Conservation (phyloP, 2,329 filamentous ascomycete species). For the Colletotrichum sublineola region DNA sequence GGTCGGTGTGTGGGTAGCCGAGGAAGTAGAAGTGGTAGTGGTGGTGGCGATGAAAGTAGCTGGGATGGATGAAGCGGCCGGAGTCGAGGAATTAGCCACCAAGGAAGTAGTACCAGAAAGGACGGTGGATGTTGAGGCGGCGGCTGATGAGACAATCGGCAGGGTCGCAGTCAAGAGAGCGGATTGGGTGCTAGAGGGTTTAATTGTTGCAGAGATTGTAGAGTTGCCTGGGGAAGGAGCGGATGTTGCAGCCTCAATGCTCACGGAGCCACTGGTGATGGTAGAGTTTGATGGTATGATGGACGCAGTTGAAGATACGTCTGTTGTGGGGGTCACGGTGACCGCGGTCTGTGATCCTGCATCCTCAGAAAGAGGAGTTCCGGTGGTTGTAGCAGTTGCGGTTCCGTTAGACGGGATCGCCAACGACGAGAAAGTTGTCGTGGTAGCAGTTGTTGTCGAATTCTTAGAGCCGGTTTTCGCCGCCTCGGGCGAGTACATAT, state of each 20-base stretch:
- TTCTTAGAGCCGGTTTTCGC: neutral
- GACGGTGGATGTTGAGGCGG: neutral
- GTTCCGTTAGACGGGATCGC: conserved; percentile 4
- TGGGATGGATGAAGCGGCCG: neutral
- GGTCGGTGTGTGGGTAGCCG: conserved; percentile 44
- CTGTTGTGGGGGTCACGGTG: neutral
- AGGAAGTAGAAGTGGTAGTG: conserved; percentile 6
- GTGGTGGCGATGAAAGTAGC: neutral
- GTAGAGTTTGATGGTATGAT: conserved; percentile 8
- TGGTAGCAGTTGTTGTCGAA: neutral
- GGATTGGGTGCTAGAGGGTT: neutral
- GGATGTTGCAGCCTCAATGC: neutral
- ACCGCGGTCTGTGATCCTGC: neutral
- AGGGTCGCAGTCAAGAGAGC: neutral
- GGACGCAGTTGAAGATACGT: neutral
- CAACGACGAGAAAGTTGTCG: conserved; percentile 2
- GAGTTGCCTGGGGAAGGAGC: neutral
- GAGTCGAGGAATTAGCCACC: neutral
- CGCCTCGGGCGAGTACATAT: conserved; percentile 44
- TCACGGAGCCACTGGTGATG: conserved; percentile 12
- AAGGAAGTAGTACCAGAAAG: neutral
- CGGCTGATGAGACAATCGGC: neutral
- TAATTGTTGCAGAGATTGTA: conserved; percentile 9
- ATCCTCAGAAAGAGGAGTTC: conserved; percentile 1
- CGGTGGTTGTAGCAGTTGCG: neutral